These are phyloP conservation scores for Metarhizium robertsii DNA, from an alignment of 2,329 filamentous ascomycete genomes.

Conservation along the genomic window DNA sequence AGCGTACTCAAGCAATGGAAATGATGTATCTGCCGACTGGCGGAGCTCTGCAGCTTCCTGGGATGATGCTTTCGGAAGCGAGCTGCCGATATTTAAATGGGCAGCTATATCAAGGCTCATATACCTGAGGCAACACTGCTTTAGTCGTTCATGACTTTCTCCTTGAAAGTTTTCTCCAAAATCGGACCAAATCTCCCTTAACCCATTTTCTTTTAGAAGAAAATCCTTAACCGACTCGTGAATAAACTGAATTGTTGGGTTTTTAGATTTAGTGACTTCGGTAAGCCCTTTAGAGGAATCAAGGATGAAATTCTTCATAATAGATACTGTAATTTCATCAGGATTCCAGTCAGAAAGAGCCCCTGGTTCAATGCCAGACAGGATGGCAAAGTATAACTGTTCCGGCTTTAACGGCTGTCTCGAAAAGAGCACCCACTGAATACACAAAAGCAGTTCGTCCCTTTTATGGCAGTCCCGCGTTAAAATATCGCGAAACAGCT, in stretches of 20 bases:
- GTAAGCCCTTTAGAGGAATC: conserved; percentile 36
- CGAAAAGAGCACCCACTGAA: conserved; percentile 45
- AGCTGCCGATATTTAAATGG: background rate
- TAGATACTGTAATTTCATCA: background rate
- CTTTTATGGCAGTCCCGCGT: conserved; percentile 32
- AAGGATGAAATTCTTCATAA: conserved; percentile 20
- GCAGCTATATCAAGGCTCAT: background rate
- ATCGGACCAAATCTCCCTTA: conserved; percentile 7
- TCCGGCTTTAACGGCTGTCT: conserved; percentile 28
- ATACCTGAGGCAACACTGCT: conserved; percentile 7
- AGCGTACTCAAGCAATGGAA: conserved; percentile 11
- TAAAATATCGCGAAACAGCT: conserved; percentile 43
- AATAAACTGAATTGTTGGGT: conserved; percentile 32
- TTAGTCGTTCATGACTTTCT: conserved; percentile 5
- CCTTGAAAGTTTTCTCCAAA: background rate
- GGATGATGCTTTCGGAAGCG: background rate
- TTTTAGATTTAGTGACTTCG: conserved; percentile 22
- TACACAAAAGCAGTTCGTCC: conserved; percentile 31
- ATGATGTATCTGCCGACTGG: background rate
- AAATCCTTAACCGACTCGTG: conserved; percentile 42
- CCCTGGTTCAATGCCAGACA: background rate
- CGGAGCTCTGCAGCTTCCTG: background rate
- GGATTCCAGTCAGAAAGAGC: background rate
- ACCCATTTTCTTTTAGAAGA: conserved; percentile 25
- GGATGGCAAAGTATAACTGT: conserved; percentile 30